Evolutionary conservation across 2,329 filamentous ascomycete genomes (phyloP).

Genomic region (Leptographium lundbergii): DNA sequence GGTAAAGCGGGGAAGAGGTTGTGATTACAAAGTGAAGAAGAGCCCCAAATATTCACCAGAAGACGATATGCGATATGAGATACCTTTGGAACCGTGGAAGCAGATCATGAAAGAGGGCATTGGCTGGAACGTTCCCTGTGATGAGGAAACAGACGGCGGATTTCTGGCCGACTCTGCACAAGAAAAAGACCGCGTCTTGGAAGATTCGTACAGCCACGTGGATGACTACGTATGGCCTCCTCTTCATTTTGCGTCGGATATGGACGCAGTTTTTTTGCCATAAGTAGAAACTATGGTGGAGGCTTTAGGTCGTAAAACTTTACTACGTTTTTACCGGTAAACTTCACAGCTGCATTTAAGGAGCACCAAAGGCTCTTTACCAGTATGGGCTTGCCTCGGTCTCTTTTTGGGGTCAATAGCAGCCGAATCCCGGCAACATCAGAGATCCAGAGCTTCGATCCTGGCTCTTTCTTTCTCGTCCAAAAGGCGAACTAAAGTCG

Average conservation of each 20-base stretch:
- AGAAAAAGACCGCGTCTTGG: background rate
- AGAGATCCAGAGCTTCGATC: no score
- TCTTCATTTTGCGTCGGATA: background rate
- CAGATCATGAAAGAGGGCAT: background rate
- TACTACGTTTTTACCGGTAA: no score
- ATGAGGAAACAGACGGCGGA: background rate
- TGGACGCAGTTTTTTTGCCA: background rate
- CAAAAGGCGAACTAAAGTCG: background rate
- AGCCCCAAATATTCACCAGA: background rate
- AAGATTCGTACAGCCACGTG: background rate
- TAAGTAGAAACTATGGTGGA: background rate
- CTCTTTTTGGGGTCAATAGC: no score
- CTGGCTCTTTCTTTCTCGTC: background rate
- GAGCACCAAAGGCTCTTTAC: no score
- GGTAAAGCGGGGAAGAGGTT: background rate
- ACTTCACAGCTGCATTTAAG: no score
- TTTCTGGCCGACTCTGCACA: background rate
- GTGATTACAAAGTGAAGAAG: background rate
- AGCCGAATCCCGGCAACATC: no score
- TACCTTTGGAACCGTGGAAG: background rate
- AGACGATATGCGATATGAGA: background rate
- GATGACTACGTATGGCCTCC: background rate
- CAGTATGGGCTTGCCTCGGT: no score
- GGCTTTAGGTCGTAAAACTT: no score
- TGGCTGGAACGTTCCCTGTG: background rate